These are phyloP conservation scores for Physcomitrellopsis africana DNA, from an alignment of 225 moss, liverwort and hornwort species.

Conservation along the genomic window DNA sequence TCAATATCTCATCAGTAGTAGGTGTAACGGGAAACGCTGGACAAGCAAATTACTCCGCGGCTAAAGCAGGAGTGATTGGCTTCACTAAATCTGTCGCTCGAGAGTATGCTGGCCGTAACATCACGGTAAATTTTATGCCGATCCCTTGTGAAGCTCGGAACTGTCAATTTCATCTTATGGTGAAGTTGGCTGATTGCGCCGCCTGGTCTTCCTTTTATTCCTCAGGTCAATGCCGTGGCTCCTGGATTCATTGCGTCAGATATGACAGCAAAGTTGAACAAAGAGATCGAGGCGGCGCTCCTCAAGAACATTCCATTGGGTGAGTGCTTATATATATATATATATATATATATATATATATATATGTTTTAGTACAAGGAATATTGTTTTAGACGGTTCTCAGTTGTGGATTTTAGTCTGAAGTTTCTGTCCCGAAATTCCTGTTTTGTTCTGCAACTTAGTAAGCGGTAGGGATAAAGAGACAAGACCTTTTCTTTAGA, in stretches of 20 bases:
- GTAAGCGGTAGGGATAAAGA: no score
- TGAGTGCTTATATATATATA: constrained; percentile 29
- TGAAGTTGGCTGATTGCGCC: not conserved
- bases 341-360: no score
- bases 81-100: constrained; percentile 82
- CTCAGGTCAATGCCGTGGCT: constrained; percentile 88
- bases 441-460: no score
- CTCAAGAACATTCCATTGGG: constrained; percentile 79
- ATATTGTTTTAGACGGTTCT: no score
- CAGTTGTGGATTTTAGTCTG: no score
- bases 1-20: constrained; percentile 93
- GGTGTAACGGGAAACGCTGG: constrained; percentile 87
- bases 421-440: no score
- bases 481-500: no score
- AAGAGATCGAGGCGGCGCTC: constrained; percentile 69
- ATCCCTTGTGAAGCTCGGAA: not conserved
- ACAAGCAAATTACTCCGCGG: constrained; percentile 94
- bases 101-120: constrained; percentile 60
- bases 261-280: constrained; percentile 79
- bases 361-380: no score
- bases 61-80: constrained; percentile 95
- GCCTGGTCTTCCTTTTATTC: not conserved
- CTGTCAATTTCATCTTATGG: not conserved
- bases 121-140: constrained; percentile 44
- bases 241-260: constrained; percentile 95